These are phyloP conservation scores for Neonectria faginata DNA, from an alignment of 2,329 filamentous ascomycete species.

Conservation along the genomic window DNA sequence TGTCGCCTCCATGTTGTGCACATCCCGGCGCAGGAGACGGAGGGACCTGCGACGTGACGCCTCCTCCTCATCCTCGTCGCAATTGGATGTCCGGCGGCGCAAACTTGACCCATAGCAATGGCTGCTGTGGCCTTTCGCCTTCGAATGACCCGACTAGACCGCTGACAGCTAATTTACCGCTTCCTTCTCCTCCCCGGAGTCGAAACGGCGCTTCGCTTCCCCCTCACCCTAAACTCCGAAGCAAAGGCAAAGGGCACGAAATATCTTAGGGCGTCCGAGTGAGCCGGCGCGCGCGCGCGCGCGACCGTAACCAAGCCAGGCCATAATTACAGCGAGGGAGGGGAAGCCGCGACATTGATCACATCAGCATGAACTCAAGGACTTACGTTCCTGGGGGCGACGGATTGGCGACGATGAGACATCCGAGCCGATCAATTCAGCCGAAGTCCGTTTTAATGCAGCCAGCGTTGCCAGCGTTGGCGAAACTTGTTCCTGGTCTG, in stretches of 20 bases:
- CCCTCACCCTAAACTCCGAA: conserved; percentile 2
- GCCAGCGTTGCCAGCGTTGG: conserved; percentile 17
- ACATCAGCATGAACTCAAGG: conserved; percentile 36
- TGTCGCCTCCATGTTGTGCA: conserved; percentile 19
- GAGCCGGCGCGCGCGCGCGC: conserved; percentile 26
- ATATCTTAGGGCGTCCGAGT: conserved; percentile 18
- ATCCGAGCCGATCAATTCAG: conserved; percentile 31
- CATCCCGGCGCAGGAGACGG: conserved; percentile 12
- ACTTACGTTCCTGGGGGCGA: conserved; percentile 6
- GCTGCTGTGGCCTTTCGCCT: conserved; percentile 1
- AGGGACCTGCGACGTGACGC: not conserved
- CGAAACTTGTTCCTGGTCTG: conserved; percentile 20
- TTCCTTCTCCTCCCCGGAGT: conserved; percentile 12
- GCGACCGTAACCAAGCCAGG: conserved; percentile 1
- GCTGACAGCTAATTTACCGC: not conserved
- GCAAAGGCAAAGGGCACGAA: not conserved
- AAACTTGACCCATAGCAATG: conserved; percentile 12
- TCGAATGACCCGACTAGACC: not conserved
- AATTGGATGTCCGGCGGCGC: conserved; percentile 20
- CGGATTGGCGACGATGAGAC: conserved; percentile 21
- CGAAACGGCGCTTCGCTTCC: conserved; percentile 16
- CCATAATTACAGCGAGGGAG: not conserved
- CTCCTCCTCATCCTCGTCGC: conserved; percentile 15
- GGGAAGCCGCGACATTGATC: conserved; percentile 26
- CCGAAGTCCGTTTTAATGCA: conserved; percentile 23